Conservation (phyloP, 2,329 filamentous ascomycete species). For the Penicillium nordicum region DNA sequence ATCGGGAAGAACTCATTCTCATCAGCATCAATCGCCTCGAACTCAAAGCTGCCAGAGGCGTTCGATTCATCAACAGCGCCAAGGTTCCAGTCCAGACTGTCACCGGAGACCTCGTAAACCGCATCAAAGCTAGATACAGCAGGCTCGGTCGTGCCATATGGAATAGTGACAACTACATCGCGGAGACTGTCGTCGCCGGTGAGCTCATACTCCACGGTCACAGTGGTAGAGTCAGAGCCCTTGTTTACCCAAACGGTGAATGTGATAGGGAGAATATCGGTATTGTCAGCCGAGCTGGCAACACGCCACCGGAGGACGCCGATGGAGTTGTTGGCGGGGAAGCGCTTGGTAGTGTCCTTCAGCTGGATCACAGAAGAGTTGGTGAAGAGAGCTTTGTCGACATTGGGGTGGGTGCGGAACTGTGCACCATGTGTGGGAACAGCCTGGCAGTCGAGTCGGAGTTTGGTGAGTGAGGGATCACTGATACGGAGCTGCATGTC, state of each 20-base stretch:
- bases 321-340: slow-evolving; percentile 91
- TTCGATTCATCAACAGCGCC: slow-evolving; percentile 81
- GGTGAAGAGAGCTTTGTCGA: slow-evolving; percentile 85
- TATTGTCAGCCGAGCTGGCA: slow-evolving; percentile 74
- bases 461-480: slow-evolving; percentile 82
- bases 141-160: slow-evolving; percentile 80
- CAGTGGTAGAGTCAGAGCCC: slow-evolving; percentile 73
- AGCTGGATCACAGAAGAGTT: slow-evolving; percentile 81
- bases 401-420: slow-evolving; percentile 94
- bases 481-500: slow-evolving; percentile 88
- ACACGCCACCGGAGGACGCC: slow-evolving; percentile 87
- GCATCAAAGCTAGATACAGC: slow-evolving; percentile 90
- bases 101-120: slow-evolving; percentile 87
- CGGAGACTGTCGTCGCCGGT: slow-evolving; percentile 73
- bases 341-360: slow-evolving; percentile 80
- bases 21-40: slow-evolving; percentile 82
- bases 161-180: slow-evolving; percentile 84
- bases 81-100: slow-evolving; percentile 91
- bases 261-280: slow-evolving; percentile 80
- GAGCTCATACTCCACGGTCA: slow-evolving; percentile 94
- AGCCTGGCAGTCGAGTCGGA: slow-evolving; percentile 78
- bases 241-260: slow-evolving; percentile 99
- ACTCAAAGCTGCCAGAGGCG: slow-evolving; percentile 84
- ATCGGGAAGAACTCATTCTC: slow-evolving; percentile 99
- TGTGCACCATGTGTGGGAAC: slow-evolving; percentile 79